phyloP scores from a whole-genome alignment of 371 early-diverging fungal genomes.

The Mucor piriformis region DNA sequence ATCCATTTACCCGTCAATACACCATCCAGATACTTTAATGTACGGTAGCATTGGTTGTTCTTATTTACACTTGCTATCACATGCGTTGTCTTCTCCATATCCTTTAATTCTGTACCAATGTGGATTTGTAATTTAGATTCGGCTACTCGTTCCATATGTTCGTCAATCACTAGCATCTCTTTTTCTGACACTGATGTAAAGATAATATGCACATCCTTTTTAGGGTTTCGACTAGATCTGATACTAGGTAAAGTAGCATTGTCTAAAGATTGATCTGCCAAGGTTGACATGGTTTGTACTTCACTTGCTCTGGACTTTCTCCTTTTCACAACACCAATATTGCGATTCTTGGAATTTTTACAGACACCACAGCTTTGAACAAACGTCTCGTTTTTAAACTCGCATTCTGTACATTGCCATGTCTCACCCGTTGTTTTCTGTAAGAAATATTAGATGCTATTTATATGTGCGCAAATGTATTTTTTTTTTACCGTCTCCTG shows the following conservation, averaged over 20 bases:
- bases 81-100: conserved; percentile 36
- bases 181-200: neutral
- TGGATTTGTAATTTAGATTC: conserved; percentile 19
- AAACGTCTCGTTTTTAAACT: conserved; percentile 4
- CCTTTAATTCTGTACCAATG: conserved; percentile 22
- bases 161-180: neutral
- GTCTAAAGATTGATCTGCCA: neutral
- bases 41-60: conserved; percentile 29
- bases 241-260: neutral
- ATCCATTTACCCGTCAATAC: conserved; percentile 46
- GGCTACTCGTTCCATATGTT: neutral
- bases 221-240: neutral
- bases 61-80: conserved; percentile 36
- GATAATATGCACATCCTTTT: neutral
- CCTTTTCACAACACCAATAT: neutral
- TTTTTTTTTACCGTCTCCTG: neutral
- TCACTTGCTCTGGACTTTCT: neutral
- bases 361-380: conserved; percentile 24
- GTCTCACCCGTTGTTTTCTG: neutral
- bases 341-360: conserved; percentile 1
- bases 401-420: conserved; percentile 25
- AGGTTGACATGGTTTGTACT: neutral
- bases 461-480: neutral
- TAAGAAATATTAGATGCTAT: neutral
- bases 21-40: conserved; percentile 43